Percentiles rank a stretch among this genome's conserved stretches.
Evolutionary conservation across 1,284 basidiomycete genomes (phyloP).

Genomic region (Coniferiporia sulphurascens): DNA sequence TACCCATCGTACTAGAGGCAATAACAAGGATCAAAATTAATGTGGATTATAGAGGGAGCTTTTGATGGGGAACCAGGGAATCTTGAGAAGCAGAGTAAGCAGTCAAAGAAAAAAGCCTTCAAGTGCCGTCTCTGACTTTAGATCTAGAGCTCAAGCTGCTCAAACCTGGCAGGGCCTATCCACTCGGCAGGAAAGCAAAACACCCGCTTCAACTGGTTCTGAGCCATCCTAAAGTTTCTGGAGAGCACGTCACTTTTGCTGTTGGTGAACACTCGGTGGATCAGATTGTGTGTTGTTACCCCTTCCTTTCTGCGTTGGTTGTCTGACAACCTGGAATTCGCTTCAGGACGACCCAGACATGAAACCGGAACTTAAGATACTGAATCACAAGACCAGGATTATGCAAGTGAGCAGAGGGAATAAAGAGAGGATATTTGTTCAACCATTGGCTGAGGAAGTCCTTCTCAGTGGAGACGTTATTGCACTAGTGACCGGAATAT

Average conservation of each 20-base stretch:
- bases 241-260: constrained; percentile 48
- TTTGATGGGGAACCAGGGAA: constrained; percentile 43
- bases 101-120: background rate
- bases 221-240: constrained; percentile 57
- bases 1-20: too few relatives aligned
- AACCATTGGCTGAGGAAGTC: constrained; percentile 28
- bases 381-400: constrained; percentile 42
- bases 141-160: constrained; percentile 54
- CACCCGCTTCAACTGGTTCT: constrained; percentile 38
- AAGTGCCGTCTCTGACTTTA: background rate
- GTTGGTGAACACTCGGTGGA: constrained; percentile 46
- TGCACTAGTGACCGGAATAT: constrained; percentile 39
- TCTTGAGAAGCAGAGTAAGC: constrained; percentile 35
- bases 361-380: constrained; percentile 38
- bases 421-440: constrained; percentile 25
- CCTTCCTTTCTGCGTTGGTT: background rate
- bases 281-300: constrained; percentile 43
- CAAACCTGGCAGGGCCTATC: constrained; percentile 48
- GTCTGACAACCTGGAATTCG: background rate
- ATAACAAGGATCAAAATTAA: constrained; percentile 20
- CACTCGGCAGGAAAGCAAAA: constrained; percentile 49
- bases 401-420: constrained; percentile 26
- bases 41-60: constrained; percentile 51
- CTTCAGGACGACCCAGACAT: constrained; percentile 19
- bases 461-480: constrained; percentile 50